Conservation (phyloP, 208 protist species). For the Tetramitus jugosus region DNA sequence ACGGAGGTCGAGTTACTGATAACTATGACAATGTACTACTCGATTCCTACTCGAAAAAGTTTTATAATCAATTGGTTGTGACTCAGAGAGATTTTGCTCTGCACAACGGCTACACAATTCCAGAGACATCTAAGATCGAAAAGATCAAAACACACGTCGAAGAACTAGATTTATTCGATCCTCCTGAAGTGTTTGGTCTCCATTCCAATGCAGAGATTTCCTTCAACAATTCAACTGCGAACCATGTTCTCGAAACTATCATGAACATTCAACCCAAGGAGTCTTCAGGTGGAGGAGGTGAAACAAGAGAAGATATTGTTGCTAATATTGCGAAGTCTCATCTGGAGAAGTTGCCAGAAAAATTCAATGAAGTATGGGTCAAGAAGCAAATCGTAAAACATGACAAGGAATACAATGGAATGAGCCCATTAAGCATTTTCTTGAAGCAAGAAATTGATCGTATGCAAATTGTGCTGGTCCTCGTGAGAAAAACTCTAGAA, state of each 20-base stretch:
- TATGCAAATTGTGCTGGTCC: constrained; percentile 39
- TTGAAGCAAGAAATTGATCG: constrained; percentile 53
- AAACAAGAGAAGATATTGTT: constrained; percentile 43
- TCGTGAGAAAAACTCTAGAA: constrained; percentile 29
- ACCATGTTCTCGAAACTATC: constrained; percentile 50
- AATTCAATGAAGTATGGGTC: constrained; percentile 41
- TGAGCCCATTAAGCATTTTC: constrained; percentile 51
- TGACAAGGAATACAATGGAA: neutral
- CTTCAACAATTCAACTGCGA: constrained; percentile 21
- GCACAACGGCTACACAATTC: constrained; percentile 38
- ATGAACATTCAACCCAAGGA: constrained; percentile 51
- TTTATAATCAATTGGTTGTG: constrained; percentile 43
- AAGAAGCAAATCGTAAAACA: constrained; percentile 13
- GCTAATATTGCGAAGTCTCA: constrained; percentile 32
- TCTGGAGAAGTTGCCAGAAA: constrained; percentile 42
- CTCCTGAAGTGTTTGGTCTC: constrained; percentile 64
- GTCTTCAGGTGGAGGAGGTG: constrained; percentile 18
- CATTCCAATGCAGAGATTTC: constrained; percentile 57
- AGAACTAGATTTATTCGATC: constrained; percentile 48
- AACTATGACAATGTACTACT: constrained; percentile 60
- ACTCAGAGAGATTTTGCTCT: constrained; percentile 48
- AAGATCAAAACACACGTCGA: constrained; percentile 36
- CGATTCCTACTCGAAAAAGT: constrained; percentile 54
- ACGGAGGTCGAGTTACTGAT: constrained; percentile 74
- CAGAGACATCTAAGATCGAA: constrained; percentile 27